Percentiles rank a stretch among this genome's conserved stretches.
Conservation (phyloP, 805 yeast species). For the Hanseniaspora guilliermondii region DNA sequence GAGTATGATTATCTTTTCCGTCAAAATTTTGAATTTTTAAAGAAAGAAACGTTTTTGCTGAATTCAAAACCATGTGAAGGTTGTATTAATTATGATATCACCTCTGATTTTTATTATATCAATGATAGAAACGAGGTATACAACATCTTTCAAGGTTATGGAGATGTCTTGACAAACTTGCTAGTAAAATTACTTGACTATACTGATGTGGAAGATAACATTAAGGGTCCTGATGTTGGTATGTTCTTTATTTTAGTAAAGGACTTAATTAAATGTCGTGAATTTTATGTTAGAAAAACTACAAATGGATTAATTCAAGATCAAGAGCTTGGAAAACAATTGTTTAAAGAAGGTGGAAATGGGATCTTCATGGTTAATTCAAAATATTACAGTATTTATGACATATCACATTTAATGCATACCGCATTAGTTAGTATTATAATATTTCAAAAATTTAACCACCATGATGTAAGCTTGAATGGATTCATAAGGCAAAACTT, state of each 20-base stretch:
- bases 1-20: slow-evolving; percentile 17
- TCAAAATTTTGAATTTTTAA: background rate
- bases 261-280: background rate
- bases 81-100: background rate
- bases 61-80: background rate
- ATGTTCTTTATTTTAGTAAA: background rate
- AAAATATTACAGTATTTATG: slow-evolving; percentile 6
- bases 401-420: slow-evolving; percentile 6
- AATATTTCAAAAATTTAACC: slow-evolving; percentile 2
- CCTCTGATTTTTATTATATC: background rate
- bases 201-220: background rate
- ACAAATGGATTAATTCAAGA: background rate
- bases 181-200: slow-evolving; percentile 4
- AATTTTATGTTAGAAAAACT: background rate
- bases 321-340: background rate
- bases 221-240: background rate
- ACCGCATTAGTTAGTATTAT: slow-evolving; percentile 2
- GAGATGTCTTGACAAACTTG: slow-evolving; percentile 1
- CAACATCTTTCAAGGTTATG: slow-evolving; percentile 7
- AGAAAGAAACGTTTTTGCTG: background rate
- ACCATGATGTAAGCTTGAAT: background rate
- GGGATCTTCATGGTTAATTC: background rate
- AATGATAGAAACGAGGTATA: background rate
- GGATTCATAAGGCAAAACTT: background rate
- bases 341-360: background rate